These are phyloP conservation scores for Artemisia annua DNA, from an alignment of 129 eudicot species.

Conservation along the genomic window DNA sequence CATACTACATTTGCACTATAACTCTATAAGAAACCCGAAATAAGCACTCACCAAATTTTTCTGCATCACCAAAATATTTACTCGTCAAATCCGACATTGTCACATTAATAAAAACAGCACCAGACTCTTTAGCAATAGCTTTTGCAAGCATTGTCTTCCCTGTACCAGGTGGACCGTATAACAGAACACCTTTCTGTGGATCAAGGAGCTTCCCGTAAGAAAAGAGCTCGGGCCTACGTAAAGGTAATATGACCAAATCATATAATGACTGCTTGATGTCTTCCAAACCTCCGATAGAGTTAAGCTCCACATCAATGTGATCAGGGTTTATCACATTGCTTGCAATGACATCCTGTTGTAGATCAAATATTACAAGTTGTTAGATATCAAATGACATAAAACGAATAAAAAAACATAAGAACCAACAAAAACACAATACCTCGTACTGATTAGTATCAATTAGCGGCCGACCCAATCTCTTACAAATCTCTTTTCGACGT, in stretches of 20 bases:
- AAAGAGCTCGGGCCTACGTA: slow-evolving; percentile 83
- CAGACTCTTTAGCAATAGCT: slow-evolving; percentile 95
- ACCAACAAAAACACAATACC: slow-evolving; percentile 27
- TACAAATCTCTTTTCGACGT: slow-evolving; percentile 74
- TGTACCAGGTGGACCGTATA: slow-evolving; percentile 97
- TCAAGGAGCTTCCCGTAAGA: slow-evolving; percentile 84
- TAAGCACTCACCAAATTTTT: slow-evolving; percentile 68
- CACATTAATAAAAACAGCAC: slow-evolving; percentile 92
- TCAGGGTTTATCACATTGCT: slow-evolving; percentile 89
- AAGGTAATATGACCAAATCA: slow-evolving; percentile 80
- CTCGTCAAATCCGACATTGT: slow-evolving; percentile 83
- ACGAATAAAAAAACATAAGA: not conserved
- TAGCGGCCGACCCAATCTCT: slow-evolving; percentile 83
- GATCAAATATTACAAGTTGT: not conserved
- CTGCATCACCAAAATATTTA: slow-evolving; percentile 92
- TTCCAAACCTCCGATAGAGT: not conserved
- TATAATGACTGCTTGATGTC: slow-evolving; percentile 40
- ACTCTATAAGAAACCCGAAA: too few relatives aligned
- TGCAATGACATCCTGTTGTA: slow-evolving; percentile 76
- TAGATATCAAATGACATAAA: too few relatives aligned
- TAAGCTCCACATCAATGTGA: slow-evolving; percentile 72
- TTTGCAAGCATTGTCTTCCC: slow-evolving; percentile 98
- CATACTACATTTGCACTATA: not conserved
- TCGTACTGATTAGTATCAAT: slow-evolving; percentile 78
- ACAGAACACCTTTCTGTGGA: slow-evolving; percentile 85